Evolutionary conservation across 2,329 filamentous ascomycete genomes (phyloP).

Genomic region (Sarocladium strictum): DNA sequence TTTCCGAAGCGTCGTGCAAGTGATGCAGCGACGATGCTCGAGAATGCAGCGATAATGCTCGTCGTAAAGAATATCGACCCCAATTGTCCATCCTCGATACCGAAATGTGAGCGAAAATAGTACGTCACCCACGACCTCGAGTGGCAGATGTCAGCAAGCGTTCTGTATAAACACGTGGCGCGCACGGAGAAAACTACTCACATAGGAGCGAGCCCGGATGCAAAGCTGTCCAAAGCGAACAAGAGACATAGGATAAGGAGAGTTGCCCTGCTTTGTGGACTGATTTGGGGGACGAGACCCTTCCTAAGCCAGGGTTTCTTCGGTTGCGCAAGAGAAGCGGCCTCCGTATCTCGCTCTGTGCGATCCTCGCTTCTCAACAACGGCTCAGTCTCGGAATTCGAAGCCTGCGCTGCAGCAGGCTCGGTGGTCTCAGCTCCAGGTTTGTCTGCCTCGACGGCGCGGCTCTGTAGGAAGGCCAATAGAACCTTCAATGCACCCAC

Average conservation of each 20-base stretch:
- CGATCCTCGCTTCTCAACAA: constrained; percentile 14
- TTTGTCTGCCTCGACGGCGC: constrained; percentile 34
- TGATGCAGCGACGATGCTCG: constrained; percentile 47
- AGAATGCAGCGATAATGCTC: constrained; percentile 43
- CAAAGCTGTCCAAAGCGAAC: constrained; percentile 63
- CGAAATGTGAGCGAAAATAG: constrained; percentile 45
- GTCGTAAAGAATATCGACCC: constrained; percentile 51
- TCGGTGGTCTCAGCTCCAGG: background rate
- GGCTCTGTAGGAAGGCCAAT: constrained; percentile 43
- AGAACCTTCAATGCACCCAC: constrained; percentile 52
- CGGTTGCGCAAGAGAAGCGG: background rate
- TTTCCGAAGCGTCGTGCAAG: constrained; percentile 53
- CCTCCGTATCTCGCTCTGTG: background rate
- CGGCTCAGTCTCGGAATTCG: constrained; percentile 19
- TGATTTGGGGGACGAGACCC: constrained; percentile 50
- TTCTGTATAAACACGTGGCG: no score
- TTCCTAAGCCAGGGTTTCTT: background rate
- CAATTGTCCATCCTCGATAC: constrained; percentile 41
- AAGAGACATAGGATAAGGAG: constrained; percentile 59
- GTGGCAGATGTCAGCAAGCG: constrained; percentile 25
- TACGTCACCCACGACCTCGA: constrained; percentile 52
- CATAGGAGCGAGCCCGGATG: constrained; percentile 62
- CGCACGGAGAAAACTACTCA: no score
- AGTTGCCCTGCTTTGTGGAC: constrained; percentile 44
- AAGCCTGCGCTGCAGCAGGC: background rate